phyloP scores from a whole-genome alignment of 257 asterid species.

The Sherardia arvensis region DNA sequence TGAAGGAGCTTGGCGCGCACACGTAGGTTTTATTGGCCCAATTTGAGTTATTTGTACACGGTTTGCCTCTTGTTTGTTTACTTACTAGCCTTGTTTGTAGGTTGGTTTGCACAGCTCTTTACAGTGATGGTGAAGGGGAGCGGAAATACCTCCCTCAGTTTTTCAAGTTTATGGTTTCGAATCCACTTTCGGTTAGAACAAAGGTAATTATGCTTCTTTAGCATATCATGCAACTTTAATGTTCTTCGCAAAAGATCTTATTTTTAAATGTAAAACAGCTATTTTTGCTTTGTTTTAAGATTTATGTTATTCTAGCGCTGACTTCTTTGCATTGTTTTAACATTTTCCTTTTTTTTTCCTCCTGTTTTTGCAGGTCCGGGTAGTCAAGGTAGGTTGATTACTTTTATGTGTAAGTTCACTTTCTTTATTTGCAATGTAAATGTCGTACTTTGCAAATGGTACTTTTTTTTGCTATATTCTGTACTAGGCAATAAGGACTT shows the following conservation, averaged over 20 bases:
- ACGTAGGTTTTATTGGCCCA: conserved; percentile 49
- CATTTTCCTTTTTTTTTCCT: background rate
- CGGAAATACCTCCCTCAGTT: conserved; percentile 97
- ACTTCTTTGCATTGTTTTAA: background rate
- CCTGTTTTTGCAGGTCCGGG: conserved; percentile 71
- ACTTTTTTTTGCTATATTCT: no score
- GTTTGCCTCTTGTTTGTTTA: background rate
- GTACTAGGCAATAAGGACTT: background rate
- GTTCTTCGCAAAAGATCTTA: background rate
- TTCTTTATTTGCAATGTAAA: conserved; percentile 7
- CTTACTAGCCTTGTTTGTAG: conserved; percentile 20
- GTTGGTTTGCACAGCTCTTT: conserved; percentile 96
- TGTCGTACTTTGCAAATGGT: background rate
- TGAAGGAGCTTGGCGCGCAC: conserved; percentile 97
- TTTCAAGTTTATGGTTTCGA: conserved; percentile 89
- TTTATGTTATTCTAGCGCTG: background rate
- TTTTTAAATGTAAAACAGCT: background rate
- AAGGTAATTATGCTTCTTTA: conserved; percentile 41
- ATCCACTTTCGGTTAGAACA: conserved; percentile 95
- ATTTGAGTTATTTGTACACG: conserved; percentile 16
- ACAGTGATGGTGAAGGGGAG: conserved; percentile 75
- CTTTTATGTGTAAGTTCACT: conserved; percentile 25
- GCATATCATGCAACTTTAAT: background rate
- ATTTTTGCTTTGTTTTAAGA: background rate
- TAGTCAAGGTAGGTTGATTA: conserved; percentile 71